Conservation (phyloP, 108 stramenopile species). For the Nitzschia inconspicua region DNA sequence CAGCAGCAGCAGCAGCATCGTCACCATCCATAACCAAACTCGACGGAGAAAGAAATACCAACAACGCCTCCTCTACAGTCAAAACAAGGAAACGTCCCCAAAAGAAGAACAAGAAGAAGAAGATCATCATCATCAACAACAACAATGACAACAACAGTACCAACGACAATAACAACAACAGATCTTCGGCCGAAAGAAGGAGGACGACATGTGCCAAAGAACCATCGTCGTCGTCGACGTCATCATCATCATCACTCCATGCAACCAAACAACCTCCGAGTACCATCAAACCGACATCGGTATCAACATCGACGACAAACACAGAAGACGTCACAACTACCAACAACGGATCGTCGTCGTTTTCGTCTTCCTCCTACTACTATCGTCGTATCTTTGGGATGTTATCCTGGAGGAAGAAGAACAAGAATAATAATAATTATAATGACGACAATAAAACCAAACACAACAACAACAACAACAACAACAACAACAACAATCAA, state of each 20-base stretch:
- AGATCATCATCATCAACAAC: neutral
- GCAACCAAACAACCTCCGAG: neutral
- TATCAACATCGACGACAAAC: neutral
- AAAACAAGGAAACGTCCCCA: neutral
- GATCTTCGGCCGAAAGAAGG: neutral
- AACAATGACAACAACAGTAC: neutral
- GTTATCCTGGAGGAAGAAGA: neutral
- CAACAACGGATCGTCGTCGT: too few species aligned
- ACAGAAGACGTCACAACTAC: constrained; percentile 1
- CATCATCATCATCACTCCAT: too few species aligned
- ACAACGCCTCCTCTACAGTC: too few species aligned
- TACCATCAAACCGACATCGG: neutral
- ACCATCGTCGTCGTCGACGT: too few species aligned
- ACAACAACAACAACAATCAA: too few species aligned
- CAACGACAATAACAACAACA: neutral
- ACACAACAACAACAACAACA: neutral
- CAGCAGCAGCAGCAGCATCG: neutral
- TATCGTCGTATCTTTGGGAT: neutral
- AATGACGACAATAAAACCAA: neutral
- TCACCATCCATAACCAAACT: neutral
- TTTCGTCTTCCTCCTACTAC: neutral
- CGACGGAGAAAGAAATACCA: too few species aligned
- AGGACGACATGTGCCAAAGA: too few species aligned
- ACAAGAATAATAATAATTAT: neutral
- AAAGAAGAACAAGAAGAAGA: neutral